Conservation (phyloP, 2,329 filamentous ascomycete genomes). For the Xylariales sp. region DNA sequence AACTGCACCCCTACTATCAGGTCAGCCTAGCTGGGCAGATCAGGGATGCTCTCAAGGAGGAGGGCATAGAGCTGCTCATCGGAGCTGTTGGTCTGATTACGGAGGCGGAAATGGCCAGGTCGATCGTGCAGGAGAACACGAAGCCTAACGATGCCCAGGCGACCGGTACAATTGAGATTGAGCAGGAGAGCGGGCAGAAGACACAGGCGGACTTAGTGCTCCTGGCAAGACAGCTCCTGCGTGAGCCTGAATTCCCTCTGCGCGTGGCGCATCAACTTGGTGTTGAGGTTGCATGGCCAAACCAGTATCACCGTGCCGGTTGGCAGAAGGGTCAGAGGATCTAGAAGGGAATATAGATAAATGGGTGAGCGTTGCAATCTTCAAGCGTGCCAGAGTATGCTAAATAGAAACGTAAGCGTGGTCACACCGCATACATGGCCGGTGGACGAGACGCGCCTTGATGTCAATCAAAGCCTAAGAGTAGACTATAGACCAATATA, state of each 20-base stretch:
- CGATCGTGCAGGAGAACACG: conserved; percentile 43
- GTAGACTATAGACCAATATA: too few species aligned
- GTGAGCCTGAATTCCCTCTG: conserved; percentile 76
- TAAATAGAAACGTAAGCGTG: too few species aligned
- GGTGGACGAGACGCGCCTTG: too few species aligned
- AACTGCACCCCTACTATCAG: conserved; percentile 65
- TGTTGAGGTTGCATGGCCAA: conserved; percentile 66
- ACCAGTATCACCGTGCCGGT: conserved; percentile 51
- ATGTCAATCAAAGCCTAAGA: too few species aligned
- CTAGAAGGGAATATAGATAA: conserved; percentile 7
- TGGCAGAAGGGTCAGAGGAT: conserved; percentile 25
- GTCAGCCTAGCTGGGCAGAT: conserved; percentile 66
- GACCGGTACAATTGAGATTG: conserved; percentile 37
- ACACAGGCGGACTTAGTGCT: conserved; percentile 65
- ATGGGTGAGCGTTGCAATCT: background rate
- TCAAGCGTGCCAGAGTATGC: background rate
- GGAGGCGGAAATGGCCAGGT: conserved; percentile 61
- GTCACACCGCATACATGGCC: background rate
- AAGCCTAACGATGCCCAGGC: conserved; percentile 12
- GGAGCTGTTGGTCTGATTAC: conserved; percentile 72
- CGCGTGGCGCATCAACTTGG: conserved; percentile 67
- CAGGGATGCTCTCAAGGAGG: conserved; percentile 56
- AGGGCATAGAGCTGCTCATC: conserved; percentile 54
- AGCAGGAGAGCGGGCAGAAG: conserved; percentile 32
- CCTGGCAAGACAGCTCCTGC: conserved; percentile 71